Base-by-base conservation (phyloP, 208 protist genomes). In the Wallacemonas sp. region DNA sequence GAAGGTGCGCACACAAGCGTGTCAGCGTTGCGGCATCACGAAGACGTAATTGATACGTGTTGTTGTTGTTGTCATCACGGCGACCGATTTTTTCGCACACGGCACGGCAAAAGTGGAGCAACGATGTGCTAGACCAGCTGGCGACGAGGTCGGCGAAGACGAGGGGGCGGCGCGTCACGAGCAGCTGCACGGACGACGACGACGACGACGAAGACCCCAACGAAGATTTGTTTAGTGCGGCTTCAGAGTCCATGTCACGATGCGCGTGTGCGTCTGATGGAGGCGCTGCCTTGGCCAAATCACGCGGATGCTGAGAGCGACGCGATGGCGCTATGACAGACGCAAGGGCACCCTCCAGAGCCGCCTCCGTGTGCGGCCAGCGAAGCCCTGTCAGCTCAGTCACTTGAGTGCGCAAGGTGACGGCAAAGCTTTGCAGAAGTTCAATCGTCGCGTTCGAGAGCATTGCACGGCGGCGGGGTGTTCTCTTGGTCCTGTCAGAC, bases 111-210 rank as follows among this genome's bases (percentile, higher is more conserved):
- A 58, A 58, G 6, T 21, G 51, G 12, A 11, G 6, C 24, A 58
- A 22, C 24, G 24, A 9, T 11, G 4, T n/a, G 3, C 5, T 33
- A 12, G 51, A 21, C 51, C 51, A 58, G 28, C 28, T 42, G 12
- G 28, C 11, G 15, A 58, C 28, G 30, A 58, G 51, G 27, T 58
- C 51, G 15, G 51, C 51, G 30, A 58, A 34, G 30, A 58, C 30
- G 8, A 58, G 30, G 9, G 51, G 51, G 8, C 30, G 30, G 2
- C 30, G 56, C 2, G 41, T 9, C 36, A 26, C 9, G 21, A 62
- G 38, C 4, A 62, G 36, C n/a, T n/a, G 31, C 17, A 44, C 12
- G 38, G 56, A n/a, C 28, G 51, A 38, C 4, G 46, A 26, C 8
- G 46, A 5, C 26, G 31, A 15, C 15, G 22, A 30, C 36, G 14